phyloP scores from a whole-genome alignment of 75 land plant species.

The Sequoiadendron giganteum region DNA sequence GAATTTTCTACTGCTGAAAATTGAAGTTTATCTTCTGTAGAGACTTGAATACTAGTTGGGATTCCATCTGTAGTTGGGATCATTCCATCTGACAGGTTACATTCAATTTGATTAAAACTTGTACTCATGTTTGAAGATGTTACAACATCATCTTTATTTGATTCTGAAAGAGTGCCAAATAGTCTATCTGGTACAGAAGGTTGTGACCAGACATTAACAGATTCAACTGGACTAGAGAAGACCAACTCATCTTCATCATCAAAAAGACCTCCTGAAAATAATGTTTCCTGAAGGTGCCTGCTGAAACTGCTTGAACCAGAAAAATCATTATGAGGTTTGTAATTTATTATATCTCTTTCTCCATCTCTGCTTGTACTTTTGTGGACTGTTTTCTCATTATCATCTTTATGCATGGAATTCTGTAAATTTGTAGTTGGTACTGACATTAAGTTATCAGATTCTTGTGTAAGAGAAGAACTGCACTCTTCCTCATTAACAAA shows the following conservation, averaged over 20 bases:
- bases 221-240: background rate
- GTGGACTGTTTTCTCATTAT: background rate
- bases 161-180: background rate
- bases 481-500: background rate
- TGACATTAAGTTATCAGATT: background rate
- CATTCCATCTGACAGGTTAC: background rate
- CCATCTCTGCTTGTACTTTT: background rate
- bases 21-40: background rate
- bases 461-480: background rate
- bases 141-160: background rate
- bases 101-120: background rate
- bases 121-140: background rate
- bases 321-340: background rate
- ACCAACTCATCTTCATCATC: constrained; percentile 10
- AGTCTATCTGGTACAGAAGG: constrained; percentile 5
- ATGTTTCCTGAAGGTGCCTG: background rate
- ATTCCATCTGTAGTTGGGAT: too few species aligned
- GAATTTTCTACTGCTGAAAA: background rate
- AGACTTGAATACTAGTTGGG: constrained; percentile 1
- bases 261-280: constrained; percentile 7
- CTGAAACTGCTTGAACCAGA: constrained; percentile 7
- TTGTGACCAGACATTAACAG: constrained; percentile 4
- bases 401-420: background rate
- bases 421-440: background rate
- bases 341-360: background rate